phyloP scores from a whole-genome alignment of 306 rosid species.

The Pyrus betulifolia region DNA sequence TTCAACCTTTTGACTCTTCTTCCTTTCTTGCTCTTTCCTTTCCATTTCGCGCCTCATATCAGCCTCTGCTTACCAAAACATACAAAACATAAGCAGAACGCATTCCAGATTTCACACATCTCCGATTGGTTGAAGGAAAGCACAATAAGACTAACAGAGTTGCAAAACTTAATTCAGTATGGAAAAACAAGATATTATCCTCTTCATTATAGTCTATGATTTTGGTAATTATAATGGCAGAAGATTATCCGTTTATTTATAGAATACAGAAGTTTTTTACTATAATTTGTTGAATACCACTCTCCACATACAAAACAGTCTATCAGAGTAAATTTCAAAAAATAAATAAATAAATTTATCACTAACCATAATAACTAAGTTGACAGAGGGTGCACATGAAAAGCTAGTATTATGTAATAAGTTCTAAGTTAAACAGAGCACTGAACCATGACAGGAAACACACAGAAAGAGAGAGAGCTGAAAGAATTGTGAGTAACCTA shows the following conservation, averaged over 20 bases:
- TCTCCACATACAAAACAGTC: not conserved
- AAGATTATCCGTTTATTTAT: not conserved
- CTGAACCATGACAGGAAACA: not conserved
- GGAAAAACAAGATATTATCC: not conserved
- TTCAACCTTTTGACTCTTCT: conserved; percentile 53
- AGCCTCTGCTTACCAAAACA: conserved; percentile 47
- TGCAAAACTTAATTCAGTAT: not conserved
- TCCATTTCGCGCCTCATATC: conserved; percentile 81
- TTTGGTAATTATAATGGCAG: not conserved
- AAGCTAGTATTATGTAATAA: not conserved
- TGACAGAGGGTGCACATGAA: not conserved
- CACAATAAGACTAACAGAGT: not conserved
- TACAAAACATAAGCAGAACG: conserved; percentile 13
- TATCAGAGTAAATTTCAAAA: not conserved
- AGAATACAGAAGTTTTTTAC: not conserved
- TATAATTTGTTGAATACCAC: not conserved
- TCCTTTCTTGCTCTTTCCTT: conserved; percentile 68
- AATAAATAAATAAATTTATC: not conserved
- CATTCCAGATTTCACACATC: not conserved
- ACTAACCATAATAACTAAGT: not conserved
- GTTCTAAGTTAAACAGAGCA: not conserved
- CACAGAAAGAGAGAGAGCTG: conserved; percentile 1
- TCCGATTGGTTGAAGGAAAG: not conserved
- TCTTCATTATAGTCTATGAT: not conserved
- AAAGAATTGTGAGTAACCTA: conserved; percentile 51